Evolutionary conservation across 140 eudicot species (phyloP), one percentile per base, ranked within the genome.

Genomic region (Erigeron philadelphicus): DNA sequence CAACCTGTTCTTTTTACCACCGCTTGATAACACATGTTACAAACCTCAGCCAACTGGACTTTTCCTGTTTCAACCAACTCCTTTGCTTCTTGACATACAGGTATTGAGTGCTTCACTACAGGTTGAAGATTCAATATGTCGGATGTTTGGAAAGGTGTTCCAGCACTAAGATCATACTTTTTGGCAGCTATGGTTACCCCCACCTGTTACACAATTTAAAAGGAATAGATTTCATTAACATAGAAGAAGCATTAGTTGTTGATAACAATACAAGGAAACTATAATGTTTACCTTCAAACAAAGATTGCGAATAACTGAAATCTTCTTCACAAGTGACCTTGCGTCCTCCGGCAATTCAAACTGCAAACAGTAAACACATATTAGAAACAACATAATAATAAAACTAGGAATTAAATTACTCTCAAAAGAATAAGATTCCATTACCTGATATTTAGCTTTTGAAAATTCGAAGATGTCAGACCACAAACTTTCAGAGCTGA

Each of bases 61-160:
- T 94, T 94, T 53, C 99, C 99, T 1, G 97, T 85, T 74, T 94
- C 99, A 66, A 94, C 86, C 61, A 94, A 89, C 77, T 87, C 90
- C 86, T 89, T 87, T 35, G 99, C 97, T 67, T 89, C 99, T 64
- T 92, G 80, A 67, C 97, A 87, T 3, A 94, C 81, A 11, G 99
- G 99, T 50, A 94, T 87, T 0, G 97, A 85, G 69, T 94, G 95
- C 78, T 94, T 94, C 31, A 94, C 96, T 11, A 90, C 95, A 38
- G 99, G 97, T 80, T 85, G 88, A 53, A 94, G 77, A 84, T 89
- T 78, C 70, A 87, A 61, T 63, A 94, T 83, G 73, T 94, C 99
- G 40, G 89, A 82, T 56, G 86, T 78, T 75, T 83, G 83, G 76
- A 94, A 94, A 61, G 96, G 97, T 23, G 82, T 65, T 23, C 47